Percentiles rank a stretch among this genome's conserved stretches.
Evolutionary conservation across 345 rosid species (phyloP).

Genomic region (Populus euphratica): DNA sequence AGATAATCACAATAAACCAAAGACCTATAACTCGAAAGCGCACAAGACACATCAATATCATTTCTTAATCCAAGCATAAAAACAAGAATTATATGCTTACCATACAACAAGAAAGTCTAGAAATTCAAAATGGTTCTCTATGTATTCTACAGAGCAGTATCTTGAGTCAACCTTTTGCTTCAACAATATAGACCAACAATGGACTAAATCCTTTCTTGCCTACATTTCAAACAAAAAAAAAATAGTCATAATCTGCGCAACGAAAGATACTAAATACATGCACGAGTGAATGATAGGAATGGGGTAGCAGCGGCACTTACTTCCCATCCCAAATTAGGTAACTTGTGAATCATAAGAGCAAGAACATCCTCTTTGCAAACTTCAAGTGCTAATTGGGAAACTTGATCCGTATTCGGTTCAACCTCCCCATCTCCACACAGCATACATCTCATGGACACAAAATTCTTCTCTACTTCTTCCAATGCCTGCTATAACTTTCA

Average conservation of each 20-base stretch:
- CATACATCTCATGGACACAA: conserved; percentile 64
- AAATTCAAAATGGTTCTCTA: conserved; percentile 79
- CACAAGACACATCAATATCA: not conserved
- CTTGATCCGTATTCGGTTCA: conserved; percentile 79
- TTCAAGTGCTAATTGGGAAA: conserved; percentile 66
- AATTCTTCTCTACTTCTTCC: conserved; percentile 95
- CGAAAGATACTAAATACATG: not conserved
- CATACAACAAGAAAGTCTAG: conserved; percentile 78
- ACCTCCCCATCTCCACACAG: conserved; percentile 84
- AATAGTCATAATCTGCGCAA: not conserved
- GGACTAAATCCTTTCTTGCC: conserved; percentile 90
- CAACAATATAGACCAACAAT: conserved; percentile 85
- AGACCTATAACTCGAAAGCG: not conserved
- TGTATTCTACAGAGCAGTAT: conserved; percentile 67
- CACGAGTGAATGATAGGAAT: conserved; percentile 3
- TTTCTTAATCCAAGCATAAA: not conserved
- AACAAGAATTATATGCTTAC: conserved; percentile 29
- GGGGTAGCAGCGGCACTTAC: conserved; percentile 42
- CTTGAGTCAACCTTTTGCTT: conserved; percentile 70
- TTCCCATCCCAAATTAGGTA: conserved; percentile 85
- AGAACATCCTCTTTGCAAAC: conserved; percentile 84
- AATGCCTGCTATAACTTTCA: conserved; percentile 45
- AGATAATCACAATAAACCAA: not conserved
- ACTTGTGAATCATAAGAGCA: conserved; percentile 69
- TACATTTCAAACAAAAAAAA: conserved; percentile 22